Evolutionary conservation across 306 rosid genomes (phyloP).

Genomic region (Prunus mira): DNA sequence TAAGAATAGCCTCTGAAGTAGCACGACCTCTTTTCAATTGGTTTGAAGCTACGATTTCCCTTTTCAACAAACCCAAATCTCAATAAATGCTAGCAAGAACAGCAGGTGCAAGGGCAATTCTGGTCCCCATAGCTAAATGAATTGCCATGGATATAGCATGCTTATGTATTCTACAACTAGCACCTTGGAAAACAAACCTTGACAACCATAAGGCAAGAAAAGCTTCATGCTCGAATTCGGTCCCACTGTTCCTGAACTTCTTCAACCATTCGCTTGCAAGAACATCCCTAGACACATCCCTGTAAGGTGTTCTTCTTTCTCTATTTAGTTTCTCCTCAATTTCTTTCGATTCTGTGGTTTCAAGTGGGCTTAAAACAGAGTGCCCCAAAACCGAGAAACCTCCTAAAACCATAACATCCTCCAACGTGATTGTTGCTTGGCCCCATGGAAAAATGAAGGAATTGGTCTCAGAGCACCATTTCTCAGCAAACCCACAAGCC

Average conservation of each 20-base stretch:
- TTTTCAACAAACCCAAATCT: slow-evolving; percentile 41
- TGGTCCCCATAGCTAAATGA: slow-evolving; percentile 44
- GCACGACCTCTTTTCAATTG: not conserved
- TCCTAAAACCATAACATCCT: slow-evolving; percentile 45
- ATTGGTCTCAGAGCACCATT: slow-evolving; percentile 40
- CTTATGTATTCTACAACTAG: not conserved
- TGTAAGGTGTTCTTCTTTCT: not conserved
- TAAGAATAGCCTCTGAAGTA: slow-evolving; percentile 3
- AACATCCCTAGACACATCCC: not conserved
- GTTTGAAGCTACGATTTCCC: slow-evolving; percentile 16
- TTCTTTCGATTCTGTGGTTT: not conserved
- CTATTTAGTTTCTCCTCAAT: not conserved
- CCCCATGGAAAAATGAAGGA: slow-evolving; percentile 48
- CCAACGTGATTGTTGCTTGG: slow-evolving; percentile 55
- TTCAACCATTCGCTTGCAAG: slow-evolving; percentile 11
- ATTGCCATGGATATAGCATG: slow-evolving; percentile 37
- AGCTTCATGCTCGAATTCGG: slow-evolving; percentile 59
- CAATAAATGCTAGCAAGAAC: slow-evolving; percentile 48
- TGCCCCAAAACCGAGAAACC: slow-evolving; percentile 22
- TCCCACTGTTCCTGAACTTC: slow-evolving; percentile 26
- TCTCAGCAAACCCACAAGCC: slow-evolving; percentile 33
- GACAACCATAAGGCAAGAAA: slow-evolving; percentile 58
- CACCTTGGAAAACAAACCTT: slow-evolving; percentile 28
- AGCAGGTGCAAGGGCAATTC: slow-evolving; percentile 52
- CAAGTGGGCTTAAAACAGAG: slow-evolving; percentile 10